Base-by-base conservation (phyloP, 140 eudicot species). In the Flaveria floridana region DNA sequence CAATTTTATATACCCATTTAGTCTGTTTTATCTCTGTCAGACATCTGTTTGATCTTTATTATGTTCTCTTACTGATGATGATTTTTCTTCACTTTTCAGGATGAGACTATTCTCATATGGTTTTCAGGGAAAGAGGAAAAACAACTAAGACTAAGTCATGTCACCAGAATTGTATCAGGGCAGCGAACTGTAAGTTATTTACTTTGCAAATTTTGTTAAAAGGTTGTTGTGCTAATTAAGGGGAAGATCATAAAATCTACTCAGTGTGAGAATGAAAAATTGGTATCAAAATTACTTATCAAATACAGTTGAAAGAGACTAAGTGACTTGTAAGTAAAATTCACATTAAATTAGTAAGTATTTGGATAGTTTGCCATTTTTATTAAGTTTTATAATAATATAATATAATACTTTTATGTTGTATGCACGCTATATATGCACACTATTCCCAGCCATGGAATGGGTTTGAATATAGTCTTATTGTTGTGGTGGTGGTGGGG, bases 101-200 rank as follows among this genome's bases (percentile, higher is more conserved):
- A 94, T 42, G 97, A 94, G 75, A 82, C 99, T 65, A 48, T 79
- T 50, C 70, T 94, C 82, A 85, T 90, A 85, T 94, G 99, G 99
- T 90, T 84, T 74, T 85, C 84, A 55, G 99, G 96, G 41, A 90
- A 91, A 80, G 91, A 94, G 46, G 97, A 94, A 84, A 94, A 88
- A 77, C 91, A 87, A 14, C 87, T 90, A 76, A 86, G 89, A 72
- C 83, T 90, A 48, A 77, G 86, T 80, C 86, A 85, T 76, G 95
- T 94, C 67, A 70, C 88, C 71, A 86, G 83, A 94, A 94, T 94
- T 59, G 86, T 94, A 82, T 96, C 99, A 61, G 99, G 99, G 68
- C 99, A 94, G 69, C 85, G 95, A 65, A 94, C 97, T 68, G 99
- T 94, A 81, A 87, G 96, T 87, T 10, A 53, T 30, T 73, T 66